Conservation (phyloP, 2,329 filamentous ascomycete genomes). For the Aureobasidium sp. region DNA sequence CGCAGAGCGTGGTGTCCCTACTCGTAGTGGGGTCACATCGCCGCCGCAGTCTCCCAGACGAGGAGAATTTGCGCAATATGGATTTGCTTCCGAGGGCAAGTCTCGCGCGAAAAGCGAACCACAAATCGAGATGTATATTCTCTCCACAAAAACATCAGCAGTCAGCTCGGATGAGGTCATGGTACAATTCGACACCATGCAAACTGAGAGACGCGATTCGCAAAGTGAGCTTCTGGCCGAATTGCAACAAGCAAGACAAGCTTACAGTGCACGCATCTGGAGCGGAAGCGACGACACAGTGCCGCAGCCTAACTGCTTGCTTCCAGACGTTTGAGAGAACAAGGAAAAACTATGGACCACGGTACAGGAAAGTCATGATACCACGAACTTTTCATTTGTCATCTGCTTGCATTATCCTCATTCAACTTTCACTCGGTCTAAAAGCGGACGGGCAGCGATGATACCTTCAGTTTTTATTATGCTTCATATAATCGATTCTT, state of each 20-base stretch:
- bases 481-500: neutral
- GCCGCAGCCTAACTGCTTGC: neutral
- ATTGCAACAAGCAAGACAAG: neutral
- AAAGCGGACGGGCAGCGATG: neutral
- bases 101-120: neutral
- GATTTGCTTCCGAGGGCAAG: neutral
- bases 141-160: neutral
- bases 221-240: neutral
- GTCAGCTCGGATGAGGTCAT: neutral
- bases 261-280: conserved; percentile 8
- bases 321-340: neutral
- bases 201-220: neutral
- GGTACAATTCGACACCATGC: neutral
- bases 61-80: conserved; percentile 1
- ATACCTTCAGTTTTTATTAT: neutral
- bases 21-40: neutral
- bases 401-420: neutral
- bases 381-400: neutral
- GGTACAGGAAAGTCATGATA: neutral
- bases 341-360: neutral
- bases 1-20: neutral
- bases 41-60: neutral
- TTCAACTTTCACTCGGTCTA: neutral
- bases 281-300: neutral
- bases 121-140: neutral